A percentile compares a stretch with the other conserved stretches of the same genome.
Conservation (phyloP, 164 flowering plant species). For the Hamamelis virginiana region DNA sequence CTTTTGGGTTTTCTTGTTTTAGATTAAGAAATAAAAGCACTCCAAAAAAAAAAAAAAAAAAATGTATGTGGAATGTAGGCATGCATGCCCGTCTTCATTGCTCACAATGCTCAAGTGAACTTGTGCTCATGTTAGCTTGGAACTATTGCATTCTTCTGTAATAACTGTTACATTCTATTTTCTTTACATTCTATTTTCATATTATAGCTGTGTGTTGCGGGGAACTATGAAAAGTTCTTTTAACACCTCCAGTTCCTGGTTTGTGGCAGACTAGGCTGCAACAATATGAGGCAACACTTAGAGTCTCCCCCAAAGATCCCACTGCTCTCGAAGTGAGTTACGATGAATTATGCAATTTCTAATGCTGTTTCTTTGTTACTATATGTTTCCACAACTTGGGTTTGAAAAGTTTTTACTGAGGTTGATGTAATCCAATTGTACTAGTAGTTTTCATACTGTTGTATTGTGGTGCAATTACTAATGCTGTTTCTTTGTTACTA, state of each 20-base stretch:
- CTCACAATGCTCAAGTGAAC: too few relatives aligned
- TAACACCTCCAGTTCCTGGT: conserved; percentile 9
- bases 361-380: not conserved
- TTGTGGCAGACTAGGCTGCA: conserved; percentile 67
- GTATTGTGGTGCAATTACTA: too few relatives aligned
- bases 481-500: too few relatives aligned
- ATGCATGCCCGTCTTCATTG: too few relatives aligned
- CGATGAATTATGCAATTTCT: conserved; percentile 1
- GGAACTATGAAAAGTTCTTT: not conserved
- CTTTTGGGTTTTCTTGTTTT: too few relatives aligned
- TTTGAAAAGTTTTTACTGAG: not conserved
- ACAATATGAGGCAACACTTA: conserved; percentile 65
- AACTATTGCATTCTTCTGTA: not conserved
- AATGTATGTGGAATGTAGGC: too few relatives aligned
- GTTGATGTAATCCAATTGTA: too few relatives aligned
- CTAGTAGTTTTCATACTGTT: too few relatives aligned
- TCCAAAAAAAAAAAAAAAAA: too few relatives aligned
- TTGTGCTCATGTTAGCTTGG: too few relatives aligned
- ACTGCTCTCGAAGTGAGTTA: conserved; percentile 85
- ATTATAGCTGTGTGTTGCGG: not conserved
- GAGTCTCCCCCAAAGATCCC: conserved; percentile 63
- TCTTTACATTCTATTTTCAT: not conserved
- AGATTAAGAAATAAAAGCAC: too few relatives aligned
- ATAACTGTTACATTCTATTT: not conserved
- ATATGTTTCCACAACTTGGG: not conserved